phyloP scores from a whole-genome alignment of 2,329 filamentous ascomycete genomes.

The Apiospora hydei region DNA sequence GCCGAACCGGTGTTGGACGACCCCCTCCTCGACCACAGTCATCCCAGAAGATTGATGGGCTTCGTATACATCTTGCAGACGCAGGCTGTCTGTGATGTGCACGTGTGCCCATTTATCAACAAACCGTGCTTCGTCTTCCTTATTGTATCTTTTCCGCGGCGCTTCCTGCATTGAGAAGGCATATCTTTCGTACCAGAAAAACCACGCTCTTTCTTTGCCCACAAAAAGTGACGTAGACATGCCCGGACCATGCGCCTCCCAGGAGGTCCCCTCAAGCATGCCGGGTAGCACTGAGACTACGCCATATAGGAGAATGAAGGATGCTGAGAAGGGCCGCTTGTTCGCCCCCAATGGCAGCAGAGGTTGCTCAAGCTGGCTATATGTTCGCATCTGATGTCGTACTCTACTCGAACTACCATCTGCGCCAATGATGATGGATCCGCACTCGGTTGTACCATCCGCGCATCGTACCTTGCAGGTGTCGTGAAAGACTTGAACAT shows the following conservation, averaged over 20 bases:
- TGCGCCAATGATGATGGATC: conserved; percentile 49
- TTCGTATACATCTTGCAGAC: neutral
- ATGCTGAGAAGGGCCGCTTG: neutral
- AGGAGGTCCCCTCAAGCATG: conserved; percentile 10
- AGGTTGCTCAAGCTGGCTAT: neutral
- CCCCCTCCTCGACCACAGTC: conserved; percentile 20
- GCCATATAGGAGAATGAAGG: neutral
- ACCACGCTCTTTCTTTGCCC: conserved; percentile 16
- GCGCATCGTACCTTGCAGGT: conserved; percentile 30
- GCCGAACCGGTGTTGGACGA: conserved; percentile 1
- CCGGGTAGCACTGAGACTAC: neutral
- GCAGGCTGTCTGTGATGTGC: neutral
- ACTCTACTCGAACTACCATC: conserved; percentile 45
- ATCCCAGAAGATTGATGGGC: conserved; percentile 1
- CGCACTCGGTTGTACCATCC: conserved; percentile 45
- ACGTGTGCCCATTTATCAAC: conserved; percentile 13
- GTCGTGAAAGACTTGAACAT: neutral
- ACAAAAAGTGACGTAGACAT: conserved; percentile 18
- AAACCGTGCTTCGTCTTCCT: conserved; percentile 3
- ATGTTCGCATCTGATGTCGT: conserved; percentile 10
- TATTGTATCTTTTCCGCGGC: neutral
- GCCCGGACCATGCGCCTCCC: conserved; percentile 18
- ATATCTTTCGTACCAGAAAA: conserved; percentile 10
- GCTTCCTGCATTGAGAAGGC: neutral
- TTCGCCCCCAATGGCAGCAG: neutral